phyloP scores from a whole-genome alignment of 495 filamentous ascomycete genomes.

The Melanomma pulvis-pyrius region DNA sequence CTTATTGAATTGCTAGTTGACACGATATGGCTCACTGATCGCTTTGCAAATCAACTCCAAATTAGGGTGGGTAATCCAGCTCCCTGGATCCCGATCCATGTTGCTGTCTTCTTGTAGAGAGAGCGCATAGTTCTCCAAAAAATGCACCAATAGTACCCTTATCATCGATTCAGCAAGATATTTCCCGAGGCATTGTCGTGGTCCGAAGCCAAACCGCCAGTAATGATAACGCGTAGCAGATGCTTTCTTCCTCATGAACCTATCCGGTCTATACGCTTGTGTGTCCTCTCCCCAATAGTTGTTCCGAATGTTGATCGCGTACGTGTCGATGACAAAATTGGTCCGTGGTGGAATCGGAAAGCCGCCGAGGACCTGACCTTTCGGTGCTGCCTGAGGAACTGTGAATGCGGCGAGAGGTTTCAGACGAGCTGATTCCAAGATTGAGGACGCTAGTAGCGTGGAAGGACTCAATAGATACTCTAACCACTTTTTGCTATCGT shows the following conservation, averaged over 20 bases:
- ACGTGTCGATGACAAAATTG: conserved; percentile 47
- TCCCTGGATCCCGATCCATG: conserved; percentile 7
- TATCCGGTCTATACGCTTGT: conserved; percentile 34
- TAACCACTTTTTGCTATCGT: not conserved
- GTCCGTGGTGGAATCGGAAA: conserved; percentile 24
- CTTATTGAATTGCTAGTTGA: no score
- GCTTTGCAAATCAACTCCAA: not conserved
- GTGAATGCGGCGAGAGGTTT: conserved; percentile 46
- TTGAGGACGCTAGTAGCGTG: conserved; percentile 41
- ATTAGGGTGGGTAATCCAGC: conserved; percentile 15
- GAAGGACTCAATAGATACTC: not conserved
- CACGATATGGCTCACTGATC: no score
- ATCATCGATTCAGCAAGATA: conserved; percentile 17
- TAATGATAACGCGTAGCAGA: conserved; percentile 20
- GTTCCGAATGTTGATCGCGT: conserved; percentile 47
- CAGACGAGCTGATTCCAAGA: conserved; percentile 46
- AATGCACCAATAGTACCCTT: not conserved
- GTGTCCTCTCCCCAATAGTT: conserved; percentile 44
- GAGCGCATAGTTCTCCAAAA: conserved; percentile 10
- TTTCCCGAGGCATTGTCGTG: conserved; percentile 27
- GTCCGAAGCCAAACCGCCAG: conserved; percentile 34
- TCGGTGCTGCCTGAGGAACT: conserved; percentile 46
- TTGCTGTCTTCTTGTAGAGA: not conserved
- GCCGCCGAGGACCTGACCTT: not conserved
- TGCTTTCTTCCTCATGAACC: not conserved